Conservation (phyloP, 2,329 filamentous ascomycete species). For the Aspergillus oerlinghausenensis region DNA sequence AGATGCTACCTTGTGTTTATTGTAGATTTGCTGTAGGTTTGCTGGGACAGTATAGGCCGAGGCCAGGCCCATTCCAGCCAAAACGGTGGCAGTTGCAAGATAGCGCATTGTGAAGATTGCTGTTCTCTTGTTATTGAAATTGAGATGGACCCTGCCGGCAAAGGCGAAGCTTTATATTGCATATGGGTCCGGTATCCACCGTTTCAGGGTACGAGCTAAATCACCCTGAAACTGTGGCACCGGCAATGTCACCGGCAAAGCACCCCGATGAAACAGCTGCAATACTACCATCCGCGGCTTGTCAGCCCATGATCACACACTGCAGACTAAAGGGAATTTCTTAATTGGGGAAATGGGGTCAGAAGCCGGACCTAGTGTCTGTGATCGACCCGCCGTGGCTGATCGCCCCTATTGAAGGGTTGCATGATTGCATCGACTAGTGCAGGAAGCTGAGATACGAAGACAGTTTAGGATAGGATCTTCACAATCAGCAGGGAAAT, state of each 20-base stretch:
- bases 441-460: too few species aligned
- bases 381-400: neutral
- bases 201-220: neutral
- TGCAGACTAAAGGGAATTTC: neutral
- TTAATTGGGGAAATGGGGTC: neutral
- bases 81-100: neutral
- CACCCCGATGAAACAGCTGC: neutral
- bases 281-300: too few species aligned
- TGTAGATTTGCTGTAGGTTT: constrained; percentile 17
- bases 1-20: constrained; percentile 13
- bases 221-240: neutral
- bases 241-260: neutral
- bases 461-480: neutral
- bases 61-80: neutral
- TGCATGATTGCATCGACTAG: neutral
- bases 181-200: neutral
- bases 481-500: neutral
- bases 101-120: neutral
- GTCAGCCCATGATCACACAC: neutral
- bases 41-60: constrained; percentile 13
- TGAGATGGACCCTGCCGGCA: neutral
- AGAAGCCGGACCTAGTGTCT: neutral
- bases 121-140: neutral
- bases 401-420: neutral
- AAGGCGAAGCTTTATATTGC: neutral